Percentiles rank a stretch among this genome's conserved stretches.
These are phyloP conservation scores for Platismatia glauca DNA, from an alignment of 495 filamentous ascomycete genomes.

Conservation along the genomic window DNA sequence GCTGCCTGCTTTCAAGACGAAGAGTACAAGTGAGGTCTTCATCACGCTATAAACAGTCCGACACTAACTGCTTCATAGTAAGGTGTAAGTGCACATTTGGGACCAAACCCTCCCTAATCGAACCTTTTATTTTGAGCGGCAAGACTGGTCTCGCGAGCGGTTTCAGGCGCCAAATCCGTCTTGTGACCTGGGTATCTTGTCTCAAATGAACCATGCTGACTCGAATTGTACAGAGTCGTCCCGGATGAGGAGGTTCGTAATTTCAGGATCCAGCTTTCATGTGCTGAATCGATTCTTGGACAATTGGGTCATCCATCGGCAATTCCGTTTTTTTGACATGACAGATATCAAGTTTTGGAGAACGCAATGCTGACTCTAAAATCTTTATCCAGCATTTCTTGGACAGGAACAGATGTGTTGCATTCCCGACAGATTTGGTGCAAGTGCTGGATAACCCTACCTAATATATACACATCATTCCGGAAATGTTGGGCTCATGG, in stretches of 20 bases:
- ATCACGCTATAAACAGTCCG: background rate
- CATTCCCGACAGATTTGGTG: slow-evolving; percentile 5
- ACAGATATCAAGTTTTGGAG: background rate
- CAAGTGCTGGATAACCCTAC: slow-evolving; percentile 2
- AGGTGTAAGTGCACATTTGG: background rate
- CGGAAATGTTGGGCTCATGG: slow-evolving; percentile 13
- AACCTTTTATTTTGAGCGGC: background rate
- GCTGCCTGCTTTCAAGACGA: slow-evolving; percentile 10
- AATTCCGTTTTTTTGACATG: background rate
- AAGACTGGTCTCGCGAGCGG: background rate
- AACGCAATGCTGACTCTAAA: background rate
- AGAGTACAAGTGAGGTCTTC: slow-evolving; percentile 5
- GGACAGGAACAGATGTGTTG: background rate
- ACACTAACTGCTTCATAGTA: background rate
- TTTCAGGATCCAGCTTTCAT: background rate
- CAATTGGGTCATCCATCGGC: background rate
- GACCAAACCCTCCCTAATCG: background rate
- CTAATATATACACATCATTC: slow-evolving; percentile 10
- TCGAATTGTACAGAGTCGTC: background rate
- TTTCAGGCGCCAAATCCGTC: background rate
- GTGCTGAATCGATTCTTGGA: background rate
- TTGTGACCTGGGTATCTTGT: background rate
- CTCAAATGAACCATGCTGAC: background rate
- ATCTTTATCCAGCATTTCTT: slow-evolving; percentile 1
- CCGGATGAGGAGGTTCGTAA: slow-evolving; percentile 9